A percentile compares a stretch with the other conserved stretches of the same genome.
Conservation (phyloP, 1,139 yeast species). For the Pneumocystis canis region DNA sequence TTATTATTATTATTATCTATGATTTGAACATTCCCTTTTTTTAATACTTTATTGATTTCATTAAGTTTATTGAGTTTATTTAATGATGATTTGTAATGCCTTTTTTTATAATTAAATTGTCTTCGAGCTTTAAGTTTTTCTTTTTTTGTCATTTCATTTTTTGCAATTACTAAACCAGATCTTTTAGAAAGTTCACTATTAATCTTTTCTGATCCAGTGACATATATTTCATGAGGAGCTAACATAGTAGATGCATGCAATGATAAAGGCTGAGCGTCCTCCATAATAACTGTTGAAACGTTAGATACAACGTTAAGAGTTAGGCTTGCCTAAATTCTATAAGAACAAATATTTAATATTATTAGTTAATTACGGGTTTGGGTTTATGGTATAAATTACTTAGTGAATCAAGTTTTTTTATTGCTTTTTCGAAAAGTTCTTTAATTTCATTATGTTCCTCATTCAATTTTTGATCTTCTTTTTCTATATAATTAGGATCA, state of each 20-base stretch:
- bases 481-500: constrained; percentile 25
- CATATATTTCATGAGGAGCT: constrained; percentile 94
- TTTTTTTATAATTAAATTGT: constrained; percentile 61
- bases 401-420: constrained; percentile 67
- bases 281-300: constrained; percentile 74
- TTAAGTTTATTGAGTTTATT: constrained; percentile 43
- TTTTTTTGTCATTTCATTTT: constrained; percentile 69
- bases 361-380: constrained; percentile 53
- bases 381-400: constrained; percentile 91
- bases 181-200: constrained; percentile 53
- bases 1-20: constrained; percentile 20
- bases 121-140: constrained; percentile 81
- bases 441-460: constrained; percentile 67
- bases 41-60: constrained; percentile 3
- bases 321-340: not conserved
- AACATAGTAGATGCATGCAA: constrained; percentile 58
- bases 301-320: constrained; percentile 66
- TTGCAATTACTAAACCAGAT: constrained; percentile 70
- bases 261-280: constrained; percentile 88
- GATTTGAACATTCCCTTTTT: constrained; percentile 24
- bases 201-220: constrained; percentile 31
- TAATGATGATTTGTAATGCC: constrained; percentile 21
- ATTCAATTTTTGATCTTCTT: constrained; percentile 42
- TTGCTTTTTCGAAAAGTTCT: constrained; percentile 46
- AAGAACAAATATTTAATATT: not conserved